These are phyloP conservation scores for Elsinoe batatas DNA, from an alignment of 2,329 filamentous ascomycete genomes.

Conservation along the genomic window DNA sequence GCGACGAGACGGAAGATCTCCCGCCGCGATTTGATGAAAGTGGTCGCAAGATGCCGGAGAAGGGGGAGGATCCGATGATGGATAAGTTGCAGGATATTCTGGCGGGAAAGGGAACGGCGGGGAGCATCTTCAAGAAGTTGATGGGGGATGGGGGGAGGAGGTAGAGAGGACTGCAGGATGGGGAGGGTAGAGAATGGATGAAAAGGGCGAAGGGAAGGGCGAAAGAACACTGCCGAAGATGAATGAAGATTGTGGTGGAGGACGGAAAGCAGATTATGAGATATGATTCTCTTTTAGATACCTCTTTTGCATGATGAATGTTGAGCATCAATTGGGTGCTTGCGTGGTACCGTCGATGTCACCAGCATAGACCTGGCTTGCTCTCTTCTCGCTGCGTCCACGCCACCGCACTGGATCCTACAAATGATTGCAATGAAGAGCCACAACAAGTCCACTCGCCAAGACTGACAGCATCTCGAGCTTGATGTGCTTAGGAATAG, in stretches of 20 bases:
- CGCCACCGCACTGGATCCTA: too few relatives aligned
- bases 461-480: too few relatives aligned
- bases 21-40: slow-evolving; percentile 29
- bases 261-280: background rate
- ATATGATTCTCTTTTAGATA: slow-evolving; percentile 5
- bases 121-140: slow-evolving; percentile 21
- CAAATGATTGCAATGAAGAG: too few relatives aligned
- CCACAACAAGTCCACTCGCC: too few relatives aligned
- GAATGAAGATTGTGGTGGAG: background rate
- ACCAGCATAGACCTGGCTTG: too few relatives aligned
- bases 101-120: slow-evolving; percentile 22
- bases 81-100: slow-evolving; percentile 25
- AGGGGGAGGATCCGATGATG: slow-evolving; percentile 23
- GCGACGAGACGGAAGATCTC: slow-evolving; percentile 27
- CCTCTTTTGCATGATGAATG: slow-evolving; percentile 1
- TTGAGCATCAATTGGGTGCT: too few relatives aligned
- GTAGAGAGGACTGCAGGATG: slow-evolving; percentile 40
- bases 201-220: background rate
- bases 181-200: slow-evolving; percentile 30
- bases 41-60: slow-evolving; percentile 23
- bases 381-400: background rate
- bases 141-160: slow-evolving; percentile 18
- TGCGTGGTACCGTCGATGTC: too few relatives aligned
- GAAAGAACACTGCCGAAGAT: background rate
- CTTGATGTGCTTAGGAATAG: too few relatives aligned